Base-by-base conservation (phyloP, 805 yeast genomes). In the Wickerhamomyces ciferrii region DNA sequence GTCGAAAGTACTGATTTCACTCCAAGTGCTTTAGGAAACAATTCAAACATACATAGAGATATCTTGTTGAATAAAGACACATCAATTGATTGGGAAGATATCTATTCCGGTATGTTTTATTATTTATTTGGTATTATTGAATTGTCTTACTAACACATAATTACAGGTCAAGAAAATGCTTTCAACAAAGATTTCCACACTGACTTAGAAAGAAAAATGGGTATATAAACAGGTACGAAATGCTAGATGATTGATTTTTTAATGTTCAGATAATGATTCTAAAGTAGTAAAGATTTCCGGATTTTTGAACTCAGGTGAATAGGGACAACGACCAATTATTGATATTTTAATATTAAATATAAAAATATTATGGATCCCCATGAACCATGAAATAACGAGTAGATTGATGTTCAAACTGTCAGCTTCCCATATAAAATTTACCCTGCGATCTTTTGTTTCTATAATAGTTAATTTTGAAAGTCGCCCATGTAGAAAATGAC, bases 31-130 rank as follows among this genome's bases (percentile, higher is more conserved):
- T 66, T 82, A 13, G 89, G 89, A 14, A 84, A 81, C 7, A 56
- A 79, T 7, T 69, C 75, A 40, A 71, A 76, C 48, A 48, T 88
- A 49, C 96, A 88, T 60, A 76, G 73, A 49, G 96, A 91, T 60
- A 86, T 94, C 44, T 72, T 94, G 48, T 63, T 80, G 60, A 87
- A 87, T 68, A 83, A 78, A 59, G 98, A 94, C 48, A 67, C 83
- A 19, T 66, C 79, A 15, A 69, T 92, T 38, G 97, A 88, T 57
- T 92, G 98, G 97, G 98, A 94, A 59, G 98, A 94, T 59, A 76
- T 92, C 19, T 91, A 91, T 64, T 72, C 73, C 24, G 84, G 76
- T 63, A 58, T 46, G 66, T 59, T 18, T 17, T 3, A 34, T 42
- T 14, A n/a, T 6, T 14, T 14, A 5, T n/a, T n/a, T n/a, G n/a